These are phyloP conservation scores for Pyrenophora teres DNA, from an alignment of 2,329 filamentous ascomycete genomes.

Conservation along the genomic window DNA sequence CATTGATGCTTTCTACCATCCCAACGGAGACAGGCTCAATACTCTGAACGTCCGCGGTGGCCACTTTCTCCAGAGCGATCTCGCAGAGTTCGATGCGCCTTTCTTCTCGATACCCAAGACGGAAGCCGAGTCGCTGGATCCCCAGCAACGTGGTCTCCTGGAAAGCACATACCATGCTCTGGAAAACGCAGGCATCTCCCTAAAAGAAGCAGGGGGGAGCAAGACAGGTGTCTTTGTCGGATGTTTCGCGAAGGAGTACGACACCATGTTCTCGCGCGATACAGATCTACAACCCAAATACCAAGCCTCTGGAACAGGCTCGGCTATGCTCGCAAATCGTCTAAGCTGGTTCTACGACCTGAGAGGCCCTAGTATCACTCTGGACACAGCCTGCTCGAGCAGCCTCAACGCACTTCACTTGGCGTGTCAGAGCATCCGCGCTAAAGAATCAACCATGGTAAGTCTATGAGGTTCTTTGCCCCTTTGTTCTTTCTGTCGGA, in stretches of 20 bases:
- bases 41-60: background rate
- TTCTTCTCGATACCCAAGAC: conserved; percentile 23
- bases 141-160: conserved; percentile 28
- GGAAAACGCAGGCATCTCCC: conserved; percentile 28
- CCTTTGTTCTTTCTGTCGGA: background rate
- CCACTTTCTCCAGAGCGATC: conserved; percentile 24
- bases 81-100: conserved; percentile 23
- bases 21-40: background rate
- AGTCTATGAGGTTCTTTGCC: background rate
- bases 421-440: conserved; percentile 15
- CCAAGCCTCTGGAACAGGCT: conserved; percentile 1
- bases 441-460: conserved; percentile 8
- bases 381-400: conserved; percentile 36
- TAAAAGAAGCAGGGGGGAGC: conserved; percentile 11
- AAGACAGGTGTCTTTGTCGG: conserved; percentile 21
- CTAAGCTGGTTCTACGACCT: conserved; percentile 31
- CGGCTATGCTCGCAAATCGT: conserved; percentile 17
- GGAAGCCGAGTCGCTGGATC: conserved; percentile 30
- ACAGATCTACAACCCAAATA: conserved; percentile 8
- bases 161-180: conserved; percentile 33
- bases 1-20: background rate
- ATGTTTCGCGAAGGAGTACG: conserved; percentile 14
- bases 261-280: conserved; percentile 1
- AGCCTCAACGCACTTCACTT: conserved; percentile 25
- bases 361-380: conserved; percentile 22